Base-by-base conservation (phyloP, 139 green algal genomes). In the Eudorina sp. region DNA sequence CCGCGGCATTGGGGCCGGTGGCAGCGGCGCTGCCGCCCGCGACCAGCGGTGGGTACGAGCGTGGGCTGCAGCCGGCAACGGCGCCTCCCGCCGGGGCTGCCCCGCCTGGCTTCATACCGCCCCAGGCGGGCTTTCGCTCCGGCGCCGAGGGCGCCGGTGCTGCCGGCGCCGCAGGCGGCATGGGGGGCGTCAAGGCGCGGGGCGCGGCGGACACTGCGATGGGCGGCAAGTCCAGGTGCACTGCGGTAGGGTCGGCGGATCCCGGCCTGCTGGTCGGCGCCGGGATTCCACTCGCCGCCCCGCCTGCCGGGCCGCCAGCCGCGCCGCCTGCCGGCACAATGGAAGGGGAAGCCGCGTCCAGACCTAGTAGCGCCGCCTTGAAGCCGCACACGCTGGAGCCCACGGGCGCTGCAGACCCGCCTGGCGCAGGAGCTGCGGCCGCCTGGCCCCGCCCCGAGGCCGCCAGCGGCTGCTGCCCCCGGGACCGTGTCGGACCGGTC, bases 101-200 rank as follows among this genome's bases (percentile, higher is more conserved):
- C 7, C n/a, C 11, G 27, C 58, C 60, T 0, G 31, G 19, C 80
- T 76, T 86, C 8, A 31, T 43, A 16, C 80, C 80, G 41, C 80
- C 80, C 80, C 80, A 86, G 14, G 80, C 80, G 5, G 80, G 80
- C 80, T 62, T 86, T 29, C 80, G 80, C 60, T 86, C 80, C 8
- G 9, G 3, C 40, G 4, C 27, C 36, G 77, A 3, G 36, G 34
- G 43, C 36, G 18, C n/a, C 7, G 80, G 60, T 18, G 62, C 3
- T 1, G 80, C 43, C 11, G 80, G 23, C 2, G 19, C 13, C 36
- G 53, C 36, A 14, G 53, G 21, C 2, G 19, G 21, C 36, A 34
- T 29, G 19, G 62, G 21, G 34, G 36, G 68, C 34, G 16, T 13
- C 68, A 29, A 4, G 2, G 36, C 7, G 14, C 13, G 36, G 11